Conservation (phyloP, 2,329 filamentous ascomycete genomes). For the Geoglossum cookeanum region DNA sequence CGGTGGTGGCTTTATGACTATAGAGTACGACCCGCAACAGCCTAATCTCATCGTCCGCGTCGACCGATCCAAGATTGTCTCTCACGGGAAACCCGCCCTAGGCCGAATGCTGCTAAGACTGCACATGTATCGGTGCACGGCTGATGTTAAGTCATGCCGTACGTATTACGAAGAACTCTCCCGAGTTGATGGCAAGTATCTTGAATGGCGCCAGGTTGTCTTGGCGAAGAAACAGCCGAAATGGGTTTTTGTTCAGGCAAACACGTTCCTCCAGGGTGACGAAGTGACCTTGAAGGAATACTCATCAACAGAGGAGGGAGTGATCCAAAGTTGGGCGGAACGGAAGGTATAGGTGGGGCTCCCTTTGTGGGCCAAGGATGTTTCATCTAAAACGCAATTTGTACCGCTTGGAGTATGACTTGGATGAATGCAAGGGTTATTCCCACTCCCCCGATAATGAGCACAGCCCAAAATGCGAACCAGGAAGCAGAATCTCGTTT, state of each 20-base stretch:
- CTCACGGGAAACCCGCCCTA: conserved; percentile 63
- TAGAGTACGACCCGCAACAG: conserved; percentile 38
- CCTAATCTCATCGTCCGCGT: conserved; percentile 59
- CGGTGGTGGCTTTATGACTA: conserved; percentile 68
- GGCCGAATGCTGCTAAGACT: conserved; percentile 77
- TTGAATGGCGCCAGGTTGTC: conserved; percentile 36
- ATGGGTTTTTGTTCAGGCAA: neutral
- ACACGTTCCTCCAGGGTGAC: conserved; percentile 28
- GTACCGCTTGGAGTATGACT: too few relatives aligned
- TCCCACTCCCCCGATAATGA: too few relatives aligned
- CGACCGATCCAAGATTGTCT: conserved; percentile 72
- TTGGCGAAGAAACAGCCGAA: neutral
- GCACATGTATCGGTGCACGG: conserved; percentile 82
- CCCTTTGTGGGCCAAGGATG: too few relatives aligned
- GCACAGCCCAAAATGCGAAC: too few relatives aligned
- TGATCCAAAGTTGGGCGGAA: conserved; percentile 59
- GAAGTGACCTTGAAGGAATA: conserved; percentile 70
- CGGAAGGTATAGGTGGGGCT: neutral
- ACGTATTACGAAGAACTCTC: conserved; percentile 74
- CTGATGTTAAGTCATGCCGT: conserved; percentile 59
- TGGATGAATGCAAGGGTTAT: too few relatives aligned
- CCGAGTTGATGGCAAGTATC: conserved; percentile 61
- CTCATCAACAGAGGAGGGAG: conserved; percentile 57
- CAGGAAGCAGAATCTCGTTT: too few relatives aligned
- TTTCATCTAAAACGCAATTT: too few relatives aligned